Base-by-base conservation (phyloP, 148 eudicot genomes). In the Chenopodium formosanum region DNA sequence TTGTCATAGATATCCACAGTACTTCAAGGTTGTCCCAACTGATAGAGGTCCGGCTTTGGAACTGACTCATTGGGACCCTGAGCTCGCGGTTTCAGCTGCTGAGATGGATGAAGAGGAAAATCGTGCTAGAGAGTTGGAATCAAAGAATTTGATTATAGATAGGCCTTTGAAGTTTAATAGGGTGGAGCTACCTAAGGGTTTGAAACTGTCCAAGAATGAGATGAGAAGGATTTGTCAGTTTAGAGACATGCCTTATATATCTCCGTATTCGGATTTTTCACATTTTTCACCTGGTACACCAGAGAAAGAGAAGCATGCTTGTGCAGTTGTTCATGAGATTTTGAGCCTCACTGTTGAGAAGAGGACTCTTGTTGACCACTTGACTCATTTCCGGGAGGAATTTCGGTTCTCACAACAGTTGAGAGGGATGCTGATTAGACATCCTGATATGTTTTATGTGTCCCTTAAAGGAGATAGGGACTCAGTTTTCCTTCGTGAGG, bases 11-110 rank as follows among this genome's bases (percentile, higher is more conserved):
- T 97, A 97, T 80, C 99, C 99, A 1, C 98, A 97, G 82, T 97
- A 97, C 81, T 97, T 92, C 60, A 91, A 83, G 88, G 93, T 94
- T 83, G 94, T 92, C 19, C 13, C 62, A 17, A 94, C 98, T 67
- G 98, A 84, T 20, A 84, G 92, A 72, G 99, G 99, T 71, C 94
- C 90, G 7, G 94, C 94, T 0, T 82, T 97, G 82, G 98, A 97
- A 85, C 83, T 97, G 73, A 92, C 99, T 86, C 95, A 94, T 84
- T 97, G 98, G 99, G 99, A 97, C 81, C 94, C 95, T 23, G 98
- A 97, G 81, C 91, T 97, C 78, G 98, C 99, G 0, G 89, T 97
- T 68, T 92, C 99, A 48, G 97, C 96, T 13, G 98, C 97, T 23
- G 97, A 97, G 93, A 78, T 97, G 78, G 93, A 88, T 14, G 98